Percentiles rank a stretch among this genome's conserved stretches.
phyloP scores from a whole-genome alignment of 805 yeast genomes.

The Kluyveromyces dobzhanskii region DNA sequence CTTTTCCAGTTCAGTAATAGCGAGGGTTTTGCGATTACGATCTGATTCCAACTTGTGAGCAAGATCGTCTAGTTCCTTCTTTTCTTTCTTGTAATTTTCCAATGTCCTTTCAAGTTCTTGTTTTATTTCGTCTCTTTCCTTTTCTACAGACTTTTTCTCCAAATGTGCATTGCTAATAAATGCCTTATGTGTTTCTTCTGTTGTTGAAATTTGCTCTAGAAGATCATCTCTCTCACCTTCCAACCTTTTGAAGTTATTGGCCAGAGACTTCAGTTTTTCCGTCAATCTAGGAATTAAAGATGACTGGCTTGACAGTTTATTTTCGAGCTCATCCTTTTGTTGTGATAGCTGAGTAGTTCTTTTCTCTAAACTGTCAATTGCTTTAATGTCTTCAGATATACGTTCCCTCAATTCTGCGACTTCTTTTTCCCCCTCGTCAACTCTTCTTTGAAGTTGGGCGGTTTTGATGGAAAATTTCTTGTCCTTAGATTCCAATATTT shows the following conservation, averaged over 20 bases:
- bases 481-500: conserved; percentile 18
- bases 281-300: conserved; percentile 35
- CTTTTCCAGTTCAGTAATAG: conserved; percentile 10
- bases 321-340: conserved; percentile 20
- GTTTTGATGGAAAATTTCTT: conserved; percentile 11
- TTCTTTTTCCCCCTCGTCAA: conserved; percentile 6
- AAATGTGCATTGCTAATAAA: conserved; percentile 1
- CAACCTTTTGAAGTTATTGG: conserved; percentile 26
- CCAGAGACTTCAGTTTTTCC: conserved; percentile 38
- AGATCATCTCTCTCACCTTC: conserved; percentile 15
- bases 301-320: conserved; percentile 26
- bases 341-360: conserved; percentile 19
- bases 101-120: too few relatives aligned
- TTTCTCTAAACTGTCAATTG: conserved; percentile 10
- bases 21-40: conserved; percentile 1
- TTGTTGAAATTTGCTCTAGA: background rate
- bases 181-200: conserved; percentile 6
- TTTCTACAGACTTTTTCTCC: conserved; percentile 2
- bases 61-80: conserved; percentile 9
- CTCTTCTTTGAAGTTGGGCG: conserved; percentile 9
- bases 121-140: background rate
- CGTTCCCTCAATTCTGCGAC: conserved; percentile 16
- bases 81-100: background rate
- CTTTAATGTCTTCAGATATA: conserved; percentile 10
- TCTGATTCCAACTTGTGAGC: conserved; percentile 10